Evolutionary conservation across 1,284 basidiomycete species (phyloP), one percentile per base, ranked within the genome.

Genomic region (Ceratorhiza oryzae-sativae): DNA sequence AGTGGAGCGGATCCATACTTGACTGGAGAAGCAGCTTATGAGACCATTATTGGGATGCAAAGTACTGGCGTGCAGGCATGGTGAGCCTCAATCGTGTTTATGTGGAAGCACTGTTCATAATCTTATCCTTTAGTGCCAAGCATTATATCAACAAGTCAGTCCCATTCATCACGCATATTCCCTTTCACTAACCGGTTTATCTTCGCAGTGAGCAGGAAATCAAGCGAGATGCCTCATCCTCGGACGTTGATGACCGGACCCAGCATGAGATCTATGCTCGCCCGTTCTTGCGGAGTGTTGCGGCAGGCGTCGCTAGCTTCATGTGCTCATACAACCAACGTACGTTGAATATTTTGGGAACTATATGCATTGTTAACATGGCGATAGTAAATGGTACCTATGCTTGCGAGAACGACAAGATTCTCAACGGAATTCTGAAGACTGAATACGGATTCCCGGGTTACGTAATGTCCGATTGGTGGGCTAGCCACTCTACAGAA

Each of bases 351-450:
- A 18, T 15, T 32, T 25, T 60, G n/a, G n/a, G n/a, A 23, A 48
- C 23, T 32, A 53, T 12, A 53, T 10, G 25, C 18, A 10, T 46
- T 45, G 2, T 27, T 1, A 1, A n/a, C 53, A 20, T 61, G 13
- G 48, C 15, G 18, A 39, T 36, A 71, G 67, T 94, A 77, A 95
- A 95, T 79, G 87, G 87, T 39, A 92, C 90, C 0, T 91, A 88
- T 73, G 88, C 92, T 0, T 94, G 92, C 79, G 88, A 93, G 79
- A 93, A 92, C 77, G 84, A 88, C 77, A 86, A 88, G 76, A 84
- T 88, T 45, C 80, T 94, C 78, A 94, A 93, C 81, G 85, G 88
- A 71, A 84, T 94, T 48, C 83, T 95, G 73, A 95, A 95, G 81
- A 82, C 83, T 23, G 92, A 95, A 80, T 86, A 85, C 27, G 78